These are phyloP conservation scores for Metschnikowia vanudenii DNA, from an alignment of 805 yeast genomes.

Conservation along the genomic window DNA sequence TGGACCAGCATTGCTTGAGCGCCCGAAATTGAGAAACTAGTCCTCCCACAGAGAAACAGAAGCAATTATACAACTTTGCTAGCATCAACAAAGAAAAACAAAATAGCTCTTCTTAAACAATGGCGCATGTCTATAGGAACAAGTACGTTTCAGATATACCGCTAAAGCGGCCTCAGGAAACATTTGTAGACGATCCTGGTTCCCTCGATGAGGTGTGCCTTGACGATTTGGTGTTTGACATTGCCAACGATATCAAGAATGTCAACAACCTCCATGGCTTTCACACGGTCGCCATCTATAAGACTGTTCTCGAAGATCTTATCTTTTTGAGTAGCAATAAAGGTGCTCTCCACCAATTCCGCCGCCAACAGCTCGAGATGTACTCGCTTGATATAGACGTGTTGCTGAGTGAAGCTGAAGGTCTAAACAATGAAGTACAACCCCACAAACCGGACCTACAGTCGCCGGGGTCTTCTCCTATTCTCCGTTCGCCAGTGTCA, in stretches of 20 bases:
- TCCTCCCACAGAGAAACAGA: neutral
- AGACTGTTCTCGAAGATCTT: conserved; percentile 31
- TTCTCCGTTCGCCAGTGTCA: neutral
- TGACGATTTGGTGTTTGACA: conserved; percentile 36
- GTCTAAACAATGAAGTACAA: neutral
- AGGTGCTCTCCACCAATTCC: conserved; percentile 23
- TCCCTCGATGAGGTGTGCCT: conserved; percentile 32
- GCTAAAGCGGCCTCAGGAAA: conserved; percentile 37
- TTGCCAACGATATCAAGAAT: conserved; percentile 30
- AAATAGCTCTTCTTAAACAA: neutral
- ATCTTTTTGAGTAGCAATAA: conserved; percentile 30
- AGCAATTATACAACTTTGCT: neutral
- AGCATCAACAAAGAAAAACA: neutral
- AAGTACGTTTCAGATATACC: conserved; percentile 31
- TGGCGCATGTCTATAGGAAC: conserved; percentile 12
- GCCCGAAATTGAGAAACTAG: too few species aligned
- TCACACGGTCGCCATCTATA: conserved; percentile 35
- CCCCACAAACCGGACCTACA: neutral
- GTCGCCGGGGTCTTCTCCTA: neutral
- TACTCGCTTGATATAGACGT: conserved; percentile 17
- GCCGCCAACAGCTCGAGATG: conserved; percentile 27
- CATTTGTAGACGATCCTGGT: conserved; percentile 42
- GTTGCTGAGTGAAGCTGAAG: neutral
- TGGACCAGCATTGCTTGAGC: too few species aligned
- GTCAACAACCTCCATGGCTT: conserved; percentile 34